phyloP scores from a whole-genome alignment of 2,329 filamentous ascomycete species.

The Fusarium multiceps region DNA sequence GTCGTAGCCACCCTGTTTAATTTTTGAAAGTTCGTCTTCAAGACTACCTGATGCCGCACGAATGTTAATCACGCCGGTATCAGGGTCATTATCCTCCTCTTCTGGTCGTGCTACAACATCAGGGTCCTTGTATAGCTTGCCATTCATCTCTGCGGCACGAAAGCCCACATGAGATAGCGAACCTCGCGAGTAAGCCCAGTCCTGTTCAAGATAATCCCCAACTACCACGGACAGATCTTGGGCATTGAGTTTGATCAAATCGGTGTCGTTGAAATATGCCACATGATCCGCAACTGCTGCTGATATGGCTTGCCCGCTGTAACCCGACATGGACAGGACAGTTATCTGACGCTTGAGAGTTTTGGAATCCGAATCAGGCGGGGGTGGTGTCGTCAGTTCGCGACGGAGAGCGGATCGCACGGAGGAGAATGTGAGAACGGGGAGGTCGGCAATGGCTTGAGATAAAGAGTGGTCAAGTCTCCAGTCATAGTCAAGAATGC shows the following conservation, averaged over 20 bases:
- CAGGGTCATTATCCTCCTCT: conserved; percentile 53
- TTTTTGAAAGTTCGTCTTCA: conserved; percentile 59
- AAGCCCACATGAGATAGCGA: conserved; percentile 67
- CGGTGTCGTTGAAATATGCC: conserved; percentile 70
- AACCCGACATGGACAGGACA: conserved; percentile 53
- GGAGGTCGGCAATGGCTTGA: conserved; percentile 52
- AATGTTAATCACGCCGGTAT: conserved; percentile 48
- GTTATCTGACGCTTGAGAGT: conserved; percentile 53
- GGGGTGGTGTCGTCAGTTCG: conserved; percentile 46
- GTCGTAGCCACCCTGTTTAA: conserved; percentile 53
- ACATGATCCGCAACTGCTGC: conserved; percentile 69
- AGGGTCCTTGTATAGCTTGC: conserved; percentile 62
- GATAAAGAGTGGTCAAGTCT: conserved; percentile 49
- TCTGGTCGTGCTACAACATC: conserved; percentile 48
- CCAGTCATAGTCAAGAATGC: conserved; percentile 48
- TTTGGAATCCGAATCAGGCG: conserved; percentile 49
- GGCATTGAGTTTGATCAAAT: conserved; percentile 75
- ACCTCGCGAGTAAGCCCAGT: conserved; percentile 60
- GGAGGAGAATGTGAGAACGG: conserved; percentile 49
- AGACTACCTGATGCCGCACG: conserved; percentile 46
- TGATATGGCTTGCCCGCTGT: conserved; percentile 53
- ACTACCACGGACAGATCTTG: conserved; percentile 76
- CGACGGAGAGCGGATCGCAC: conserved; percentile 46
- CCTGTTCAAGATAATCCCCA: conserved; percentile 76
- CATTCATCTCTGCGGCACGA: conserved; percentile 65